Evolutionary conservation across 140 eudicot species (phyloP).

Genomic region (Erigeron philadelphicus): DNA sequence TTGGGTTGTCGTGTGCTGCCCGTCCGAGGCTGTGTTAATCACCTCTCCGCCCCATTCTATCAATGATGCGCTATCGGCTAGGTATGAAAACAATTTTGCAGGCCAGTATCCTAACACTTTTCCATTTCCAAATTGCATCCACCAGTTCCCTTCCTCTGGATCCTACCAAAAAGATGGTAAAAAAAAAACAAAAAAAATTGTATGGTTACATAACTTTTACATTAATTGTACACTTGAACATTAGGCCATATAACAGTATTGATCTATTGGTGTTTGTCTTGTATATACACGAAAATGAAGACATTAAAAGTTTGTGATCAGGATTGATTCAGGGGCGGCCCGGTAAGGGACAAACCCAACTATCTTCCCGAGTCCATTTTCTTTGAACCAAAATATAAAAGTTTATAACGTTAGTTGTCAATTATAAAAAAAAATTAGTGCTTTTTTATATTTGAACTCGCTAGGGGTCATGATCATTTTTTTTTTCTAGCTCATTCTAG

Average conservation of each 20-base stretch:
- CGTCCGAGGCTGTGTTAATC: constrained; percentile 67
- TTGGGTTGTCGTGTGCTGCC: constrained; percentile 80
- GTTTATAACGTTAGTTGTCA: too few species aligned
- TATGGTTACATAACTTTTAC: background rate
- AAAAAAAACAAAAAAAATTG: background rate
- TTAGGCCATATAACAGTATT: too few species aligned
- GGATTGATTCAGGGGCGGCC: too few species aligned
- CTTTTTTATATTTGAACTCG: too few species aligned
- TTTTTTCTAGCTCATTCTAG: too few species aligned
- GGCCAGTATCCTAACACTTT: constrained; percentile 84
- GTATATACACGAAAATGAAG: background rate
- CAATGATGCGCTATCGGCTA: constrained; percentile 54
- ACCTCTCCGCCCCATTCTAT: constrained; percentile 94
- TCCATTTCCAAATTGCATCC: constrained; percentile 62
- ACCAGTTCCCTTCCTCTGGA: constrained; percentile 31
- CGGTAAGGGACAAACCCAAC: too few species aligned
- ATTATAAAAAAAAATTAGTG: too few species aligned
- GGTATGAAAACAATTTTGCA: constrained; percentile 48
- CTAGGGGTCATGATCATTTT: too few species aligned
- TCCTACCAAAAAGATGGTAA: constrained; percentile 15
- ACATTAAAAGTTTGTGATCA: background rate
- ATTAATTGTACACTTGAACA: background rate
- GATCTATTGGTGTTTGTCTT: too few species aligned
- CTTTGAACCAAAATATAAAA: too few species aligned
- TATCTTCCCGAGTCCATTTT: too few species aligned